Evolutionary conservation across 805 yeast species (phyloP).

Genomic region (Cyberlindnera euphorbiae): DNA sequence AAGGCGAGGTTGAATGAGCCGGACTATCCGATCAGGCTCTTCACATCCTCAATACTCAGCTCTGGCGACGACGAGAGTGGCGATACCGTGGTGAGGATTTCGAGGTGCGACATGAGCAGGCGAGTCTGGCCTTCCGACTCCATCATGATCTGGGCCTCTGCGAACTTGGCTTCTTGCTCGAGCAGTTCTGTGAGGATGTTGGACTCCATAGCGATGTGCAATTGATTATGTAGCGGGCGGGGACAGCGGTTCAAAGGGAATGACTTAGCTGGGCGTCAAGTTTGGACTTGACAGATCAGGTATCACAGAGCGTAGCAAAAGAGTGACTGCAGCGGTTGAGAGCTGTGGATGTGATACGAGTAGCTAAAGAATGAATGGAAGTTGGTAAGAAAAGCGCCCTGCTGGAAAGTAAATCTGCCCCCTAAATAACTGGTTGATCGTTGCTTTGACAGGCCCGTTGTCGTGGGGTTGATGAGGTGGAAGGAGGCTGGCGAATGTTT

Average conservation of each 20-base stretch:
- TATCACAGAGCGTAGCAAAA: too few relatives aligned
- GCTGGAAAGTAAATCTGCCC: background rate
- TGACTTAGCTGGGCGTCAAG: too few relatives aligned
- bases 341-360: conserved; percentile 3
- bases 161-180: conserved; percentile 15
- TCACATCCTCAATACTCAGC: conserved; percentile 30
- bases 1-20: conserved; percentile 20
- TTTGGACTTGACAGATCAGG: too few relatives aligned
- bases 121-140: conserved; percentile 6
- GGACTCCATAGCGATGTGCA: conserved; percentile 14
- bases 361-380: background rate
- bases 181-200: conserved; percentile 18
- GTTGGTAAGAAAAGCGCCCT: background rate
- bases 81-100: conserved; percentile 7
- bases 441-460: too few relatives aligned
- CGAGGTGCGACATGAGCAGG: conserved; percentile 13
- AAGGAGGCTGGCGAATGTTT: background rate
- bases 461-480: too few relatives aligned
- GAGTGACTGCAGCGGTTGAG: conserved; percentile 7
- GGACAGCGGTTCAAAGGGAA: background rate
- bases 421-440: background rate
- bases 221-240: background rate
- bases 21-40: conserved; percentile 19
- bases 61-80: conserved; percentile 9
- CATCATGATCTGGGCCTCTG: conserved; percentile 9